A percentile compares a stretch with the other conserved stretches of the same genome.
These are phyloP conservation scores for Helotiales sp. DNA, from an alignment of 2,329 filamentous ascomycete genomes.

Conservation along the genomic window DNA sequence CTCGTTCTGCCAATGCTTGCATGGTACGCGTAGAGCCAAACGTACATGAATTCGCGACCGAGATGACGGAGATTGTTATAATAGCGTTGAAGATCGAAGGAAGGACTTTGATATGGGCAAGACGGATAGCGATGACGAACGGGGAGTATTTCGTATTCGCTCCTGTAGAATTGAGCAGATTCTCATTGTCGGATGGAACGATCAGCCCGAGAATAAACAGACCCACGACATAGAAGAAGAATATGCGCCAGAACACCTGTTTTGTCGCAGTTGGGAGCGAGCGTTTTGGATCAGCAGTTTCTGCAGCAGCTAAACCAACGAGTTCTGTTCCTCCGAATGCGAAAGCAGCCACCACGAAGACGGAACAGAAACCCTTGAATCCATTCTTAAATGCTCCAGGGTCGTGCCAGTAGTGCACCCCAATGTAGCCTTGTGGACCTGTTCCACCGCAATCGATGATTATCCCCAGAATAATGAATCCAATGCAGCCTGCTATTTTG, in stretches of 20 bases:
- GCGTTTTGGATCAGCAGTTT: conserved; percentile 55
- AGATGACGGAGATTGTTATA: conserved; percentile 51
- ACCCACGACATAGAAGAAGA: conserved; percentile 45
- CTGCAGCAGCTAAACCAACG: conserved; percentile 59
- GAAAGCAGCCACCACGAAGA: conserved; percentile 64
- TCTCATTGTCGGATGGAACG: conserved; percentile 36
- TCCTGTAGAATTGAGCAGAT: conserved; percentile 30
- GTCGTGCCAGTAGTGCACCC: conserved; percentile 58
- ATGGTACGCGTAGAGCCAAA: conserved; percentile 53
- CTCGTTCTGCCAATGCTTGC: conserved; percentile 45
- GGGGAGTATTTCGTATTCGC: conserved; percentile 40
- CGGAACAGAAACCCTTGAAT: conserved; percentile 63
- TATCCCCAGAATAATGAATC: conserved; percentile 64
- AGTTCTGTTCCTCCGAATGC: conserved; percentile 63
- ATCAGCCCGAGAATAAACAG: conserved; percentile 45
- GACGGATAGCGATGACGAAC: conserved; percentile 51
- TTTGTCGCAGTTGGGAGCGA: conserved; percentile 44
- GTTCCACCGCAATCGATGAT: conserved; percentile 56
- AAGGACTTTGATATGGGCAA: conserved; percentile 50
- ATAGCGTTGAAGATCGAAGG: conserved; percentile 56
- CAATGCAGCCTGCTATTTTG: conserved; percentile 58
- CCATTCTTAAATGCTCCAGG: conserved; percentile 57
- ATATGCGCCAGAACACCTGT: conserved; percentile 49
- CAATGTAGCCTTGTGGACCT: conserved; percentile 53
- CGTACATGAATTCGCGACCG: conserved; percentile 52